phyloP scores from a whole-genome alignment of 139 green algal genomes.

The Volvox reticuliferus region DNA sequence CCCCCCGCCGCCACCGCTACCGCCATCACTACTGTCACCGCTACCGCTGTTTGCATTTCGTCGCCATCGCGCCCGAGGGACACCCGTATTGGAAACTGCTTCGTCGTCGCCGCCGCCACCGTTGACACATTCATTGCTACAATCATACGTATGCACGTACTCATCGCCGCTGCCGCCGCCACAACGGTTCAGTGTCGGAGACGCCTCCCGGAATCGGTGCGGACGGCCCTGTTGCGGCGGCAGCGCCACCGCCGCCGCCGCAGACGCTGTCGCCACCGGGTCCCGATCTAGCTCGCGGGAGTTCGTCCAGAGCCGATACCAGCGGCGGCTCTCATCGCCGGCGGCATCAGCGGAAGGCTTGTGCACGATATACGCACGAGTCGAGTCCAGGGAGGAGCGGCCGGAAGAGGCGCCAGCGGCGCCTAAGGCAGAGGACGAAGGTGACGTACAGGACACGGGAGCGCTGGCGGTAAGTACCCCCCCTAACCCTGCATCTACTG shows the following conservation, averaged over 20 bases:
- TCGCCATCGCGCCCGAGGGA: background rate
- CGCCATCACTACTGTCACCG: background rate
- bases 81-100: too few relatives aligned
- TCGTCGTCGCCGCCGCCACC: background rate
- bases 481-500: too few relatives aligned
- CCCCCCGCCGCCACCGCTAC: background rate
- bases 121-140: background rate
- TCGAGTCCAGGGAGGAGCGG: conserved; percentile 13
- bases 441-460: background rate
- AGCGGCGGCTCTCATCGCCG: background rate
- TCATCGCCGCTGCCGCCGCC: background rate
- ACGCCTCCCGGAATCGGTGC: background rate
- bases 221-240: background rate
- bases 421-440: background rate
- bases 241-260: background rate
- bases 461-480: background rate
- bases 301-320: background rate
- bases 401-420: background rate
- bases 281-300: background rate
- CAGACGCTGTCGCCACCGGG: too few relatives aligned
- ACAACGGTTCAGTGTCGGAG: background rate
- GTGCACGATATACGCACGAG: conserved; percentile 21
- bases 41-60: background rate
- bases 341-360: background rate
- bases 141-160: background rate